Evolutionary conservation across 768 basidiomycete genomes (phyloP).

Genomic region (Mycena albidolilacea): DNA sequence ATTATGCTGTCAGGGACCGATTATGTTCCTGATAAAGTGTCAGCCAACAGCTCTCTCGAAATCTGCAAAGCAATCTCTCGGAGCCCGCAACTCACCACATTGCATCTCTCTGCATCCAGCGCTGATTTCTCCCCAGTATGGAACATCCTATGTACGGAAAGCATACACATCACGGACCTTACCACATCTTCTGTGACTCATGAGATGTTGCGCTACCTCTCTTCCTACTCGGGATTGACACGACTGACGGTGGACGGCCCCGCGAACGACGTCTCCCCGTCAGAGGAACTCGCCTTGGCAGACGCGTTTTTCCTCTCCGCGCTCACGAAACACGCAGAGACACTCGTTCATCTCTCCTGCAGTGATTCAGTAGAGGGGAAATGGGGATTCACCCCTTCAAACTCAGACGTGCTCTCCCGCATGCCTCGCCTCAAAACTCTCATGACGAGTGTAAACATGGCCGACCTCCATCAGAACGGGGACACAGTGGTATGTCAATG

Average conservation of each 20-base stretch:
- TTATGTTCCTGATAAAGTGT: slow-evolving; percentile 15
- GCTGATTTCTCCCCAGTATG: slow-evolving; percentile 15
- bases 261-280: slow-evolving; percentile 8
- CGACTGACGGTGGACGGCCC: slow-evolving; percentile 14
- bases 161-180: slow-evolving; percentile 19
- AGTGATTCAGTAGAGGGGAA: slow-evolving; percentile 11
- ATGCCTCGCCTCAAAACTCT: slow-evolving; percentile 18
- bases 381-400: slow-evolving; percentile 17
- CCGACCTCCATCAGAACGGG: slow-evolving; percentile 15
- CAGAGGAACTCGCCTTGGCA: slow-evolving; percentile 14
- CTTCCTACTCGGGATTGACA: slow-evolving; percentile 19
- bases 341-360: slow-evolving; percentile 17
- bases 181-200: slow-evolving; percentile 16
- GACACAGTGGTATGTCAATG: slow-evolving; percentile 15
- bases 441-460: slow-evolving; percentile 17
- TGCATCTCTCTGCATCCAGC: slow-evolving; percentile 12
- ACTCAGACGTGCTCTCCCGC: slow-evolving; percentile 15
- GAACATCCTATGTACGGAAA: slow-evolving; percentile 12
- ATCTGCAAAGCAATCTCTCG: slow-evolving; percentile 17
- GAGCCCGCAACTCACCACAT: slow-evolving; percentile 17
- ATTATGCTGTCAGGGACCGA: slow-evolving; percentile 15
- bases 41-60: slow-evolving; percentile 13
- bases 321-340: slow-evolving; percentile 18
- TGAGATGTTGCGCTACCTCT: slow-evolving; percentile 18
- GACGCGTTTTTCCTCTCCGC: slow-evolving; percentile 14